A percentile compares a stretch with the other conserved stretches of the same genome.
phyloP scores from a whole-genome alignment of 129 eudicot genomes.

The Pulicaria dysenterica region DNA sequence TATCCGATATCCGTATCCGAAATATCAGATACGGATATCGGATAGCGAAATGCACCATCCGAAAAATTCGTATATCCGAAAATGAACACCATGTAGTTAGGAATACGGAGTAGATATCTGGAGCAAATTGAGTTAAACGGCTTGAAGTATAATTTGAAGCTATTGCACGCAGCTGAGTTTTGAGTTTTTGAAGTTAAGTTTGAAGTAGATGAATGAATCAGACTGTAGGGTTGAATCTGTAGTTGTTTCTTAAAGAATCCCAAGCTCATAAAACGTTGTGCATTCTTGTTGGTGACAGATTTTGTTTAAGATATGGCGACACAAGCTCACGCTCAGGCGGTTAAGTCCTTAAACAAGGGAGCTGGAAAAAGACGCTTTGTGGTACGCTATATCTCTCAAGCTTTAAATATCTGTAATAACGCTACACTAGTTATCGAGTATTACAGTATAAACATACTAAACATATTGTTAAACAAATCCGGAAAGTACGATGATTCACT shows the following conservation, averaged over 20 bases:
- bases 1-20: too few species aligned
- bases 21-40: too few species aligned
- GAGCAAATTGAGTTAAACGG: not conserved
- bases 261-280: not conserved
- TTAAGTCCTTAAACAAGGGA: conserved; percentile 74
- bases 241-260: not conserved
- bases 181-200: not conserved
- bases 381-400: conserved; percentile 34
- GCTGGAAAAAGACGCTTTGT: conserved; percentile 79
- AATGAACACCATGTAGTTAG: too few species aligned
- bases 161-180: not conserved
- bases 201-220: not conserved
- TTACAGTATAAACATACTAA: not conserved
- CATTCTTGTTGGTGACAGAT: conserved; percentile 14
- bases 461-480: not conserved
- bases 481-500: not conserved
- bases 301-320: conserved; percentile 58
- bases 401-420: not conserved
- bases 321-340: conserved; percentile 58
- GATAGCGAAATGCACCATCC: too few species aligned
- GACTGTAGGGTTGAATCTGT: not conserved
- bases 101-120: not conserved
- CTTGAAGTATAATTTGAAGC: not conserved
- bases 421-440: not conserved
- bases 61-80: too few species aligned